A percentile compares a stretch with the other conserved stretches of the same genome.
Conservation (phyloP, 2,329 filamentous ascomycete genomes). For the Pyricularia grisea region DNA sequence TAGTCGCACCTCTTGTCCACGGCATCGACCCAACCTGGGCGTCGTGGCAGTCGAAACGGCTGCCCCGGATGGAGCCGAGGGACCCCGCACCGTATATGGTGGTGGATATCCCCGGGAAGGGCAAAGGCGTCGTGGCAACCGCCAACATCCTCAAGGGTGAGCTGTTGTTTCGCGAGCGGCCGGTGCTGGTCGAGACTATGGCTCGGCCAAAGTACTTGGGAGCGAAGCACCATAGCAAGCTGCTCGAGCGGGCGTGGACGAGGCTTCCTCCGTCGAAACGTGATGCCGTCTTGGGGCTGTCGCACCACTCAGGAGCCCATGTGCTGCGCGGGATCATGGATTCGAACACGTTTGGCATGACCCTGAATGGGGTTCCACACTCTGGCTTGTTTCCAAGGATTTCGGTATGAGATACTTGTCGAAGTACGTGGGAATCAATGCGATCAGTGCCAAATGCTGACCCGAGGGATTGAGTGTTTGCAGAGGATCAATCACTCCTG, state of each 20-base stretch:
- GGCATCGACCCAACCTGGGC: constrained; percentile 7
- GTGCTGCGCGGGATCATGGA: constrained; percentile 6
- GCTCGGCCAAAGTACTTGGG: constrained; percentile 7
- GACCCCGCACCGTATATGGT: constrained; percentile 10
- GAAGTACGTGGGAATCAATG: neutral
- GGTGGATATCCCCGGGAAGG: constrained; percentile 11
- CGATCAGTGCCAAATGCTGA: neutral
- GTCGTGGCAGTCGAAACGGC: neutral
- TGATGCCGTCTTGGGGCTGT: neutral
- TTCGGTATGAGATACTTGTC: neutral
- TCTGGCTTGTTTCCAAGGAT: neutral
- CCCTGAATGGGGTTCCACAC: neutral
- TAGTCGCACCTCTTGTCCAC: constrained; percentile 14
- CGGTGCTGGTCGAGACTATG: constrained; percentile 11
- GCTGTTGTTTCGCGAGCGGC: constrained; percentile 11
- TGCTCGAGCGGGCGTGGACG: constrained; percentile 10
- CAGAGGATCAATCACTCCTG: constrained; percentile 17
- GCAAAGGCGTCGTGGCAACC: constrained; percentile 15
- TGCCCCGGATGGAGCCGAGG: neutral
- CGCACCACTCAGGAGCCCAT: neutral
- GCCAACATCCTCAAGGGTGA: constrained; percentile 11
- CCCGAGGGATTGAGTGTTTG: neutral
- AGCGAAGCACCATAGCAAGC: neutral
- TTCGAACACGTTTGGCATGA: neutral
- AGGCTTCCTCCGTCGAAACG: constrained; percentile 8